Evolutionary conservation across 257 asterid genomes (phyloP), one percentile per base, ranked within the genome.

Genomic region (Salvia hispanica): DNA sequence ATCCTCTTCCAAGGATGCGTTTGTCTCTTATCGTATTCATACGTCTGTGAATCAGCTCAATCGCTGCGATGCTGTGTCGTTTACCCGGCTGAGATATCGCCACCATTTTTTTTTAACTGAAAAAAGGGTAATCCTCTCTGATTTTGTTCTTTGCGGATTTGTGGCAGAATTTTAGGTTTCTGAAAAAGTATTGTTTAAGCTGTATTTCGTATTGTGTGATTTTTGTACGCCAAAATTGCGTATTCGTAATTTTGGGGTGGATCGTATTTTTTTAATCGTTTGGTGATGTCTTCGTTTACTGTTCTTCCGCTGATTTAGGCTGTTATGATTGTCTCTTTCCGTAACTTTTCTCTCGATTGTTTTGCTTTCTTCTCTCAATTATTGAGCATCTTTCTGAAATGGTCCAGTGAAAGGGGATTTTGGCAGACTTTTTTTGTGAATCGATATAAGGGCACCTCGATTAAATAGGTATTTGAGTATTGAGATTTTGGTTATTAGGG

Each of bases 31-130:
- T 55, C 66, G 18, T 12, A 6, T 64, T 2, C 42, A 14, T 69
- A 36, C 70, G 39, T 37, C 3, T 54, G 71, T 15, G 31, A 59
- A 75, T 69, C 73, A 66, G 64, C 69, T 72, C 79, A 79, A 68
- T 74, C 79, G 78, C 70, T 68, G 72, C 55, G 55, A 46, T 63
- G 66, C 53, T 63, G 73, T 65, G 86, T 75, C 81, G 83, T 72
- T 55, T 72, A 72, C 69, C 71, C 64, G 58, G 69, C 82, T 71
- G 71, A 71, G 81, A 71, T 76, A 70, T 70, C 74, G 69, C 70
- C 64, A 11, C 74, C 75, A 63, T 45, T 65, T 72, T 48, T 36
- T 50, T 48, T 62, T 58, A 51, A 36, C 34, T 65, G 21, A 4
- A 5, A 5, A 64, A 34, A 52, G 33, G 64, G 33, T 52, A 39